Base-by-base conservation (phyloP, 305 asterid species). In the Petunia hybrid region DNA sequence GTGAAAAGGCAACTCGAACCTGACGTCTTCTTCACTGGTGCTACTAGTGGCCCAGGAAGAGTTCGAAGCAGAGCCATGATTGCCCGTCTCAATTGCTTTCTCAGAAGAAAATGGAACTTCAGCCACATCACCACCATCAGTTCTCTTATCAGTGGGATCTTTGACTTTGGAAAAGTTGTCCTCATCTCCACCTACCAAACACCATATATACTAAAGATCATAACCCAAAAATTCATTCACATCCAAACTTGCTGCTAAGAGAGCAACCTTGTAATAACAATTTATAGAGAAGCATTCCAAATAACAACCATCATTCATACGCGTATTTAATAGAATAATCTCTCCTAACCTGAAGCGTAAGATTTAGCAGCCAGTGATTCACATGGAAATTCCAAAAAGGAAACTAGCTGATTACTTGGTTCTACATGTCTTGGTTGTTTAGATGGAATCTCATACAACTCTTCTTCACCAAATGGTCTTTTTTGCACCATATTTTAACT, bases 401-500 rank as follows among this genome's bases (percentile, higher is more conserved):
- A 62, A 76, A 80, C 81, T 67, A 55, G 51, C 80, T 76, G 80
- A 31, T 77, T 78, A 77, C 79, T 57, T 13, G 79, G 84, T 65
- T 80, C 79, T 76, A 77, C 76, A 62, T 68, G 84, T 56, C 85
- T 86, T 7, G 87, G 87, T 60, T 86, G 87, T 83, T 86, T 86
- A 8, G 85, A 36, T 4, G 81, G 80, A 66, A 39, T 65, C 73
- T 82, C 81, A 41, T 63, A 77, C 63, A 82, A 61, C 78, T 86
- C 87, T 74, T 84, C 84, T 66, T 59, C 83, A 74, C 64, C 43
- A 79, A 40, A 81, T 41, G 85, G 82, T 40, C 89, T 84, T 46
- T 86, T 86, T 66, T 82, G 85, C 41, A 86, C 85, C 89, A 86
- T 86, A 43, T 80, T 22, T 82, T 80, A 64, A 67, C 89, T 86